These are phyloP conservation scores for Platanthera guangdongensis DNA, from an alignment of 106 monocot genomes.

Conservation along the genomic window DNA sequence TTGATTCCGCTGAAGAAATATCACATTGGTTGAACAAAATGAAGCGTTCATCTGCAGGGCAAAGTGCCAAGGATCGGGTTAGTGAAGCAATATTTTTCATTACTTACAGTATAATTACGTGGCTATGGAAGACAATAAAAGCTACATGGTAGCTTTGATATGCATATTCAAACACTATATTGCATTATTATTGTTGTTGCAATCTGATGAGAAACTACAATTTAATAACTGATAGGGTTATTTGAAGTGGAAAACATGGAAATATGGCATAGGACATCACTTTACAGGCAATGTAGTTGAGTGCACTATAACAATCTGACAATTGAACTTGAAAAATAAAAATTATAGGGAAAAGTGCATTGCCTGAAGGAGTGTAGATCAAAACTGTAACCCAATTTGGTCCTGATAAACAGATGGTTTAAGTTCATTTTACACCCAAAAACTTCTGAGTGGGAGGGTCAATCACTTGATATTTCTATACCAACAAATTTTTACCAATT, in stretches of 20 bases:
- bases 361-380: no score
- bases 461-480: no score
- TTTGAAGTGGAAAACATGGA: neutral
- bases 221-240: neutral
- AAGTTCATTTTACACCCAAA: no score
- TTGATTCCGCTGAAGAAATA: constrained; percentile 8
- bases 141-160: neutral
- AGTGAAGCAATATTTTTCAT: neutral
- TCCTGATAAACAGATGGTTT: no score
- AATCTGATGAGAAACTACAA: neutral
- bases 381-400: no score
- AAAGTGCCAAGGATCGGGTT: constrained; percentile 1
- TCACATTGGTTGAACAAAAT: constrained; percentile 11
- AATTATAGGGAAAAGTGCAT: no score
- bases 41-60: constrained; percentile 24
- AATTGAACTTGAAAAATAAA: no score
- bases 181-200: neutral
- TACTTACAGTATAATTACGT: neutral
- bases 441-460: no score
- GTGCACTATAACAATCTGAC: no score
- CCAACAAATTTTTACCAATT: no score
- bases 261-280: no score
- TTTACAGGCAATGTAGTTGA: no score
- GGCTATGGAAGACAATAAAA: neutral
- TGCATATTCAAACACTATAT: neutral